phyloP scores from a whole-genome alignment of 1,284 basidiomycete species.

The Fomitopsis betulina region DNA sequence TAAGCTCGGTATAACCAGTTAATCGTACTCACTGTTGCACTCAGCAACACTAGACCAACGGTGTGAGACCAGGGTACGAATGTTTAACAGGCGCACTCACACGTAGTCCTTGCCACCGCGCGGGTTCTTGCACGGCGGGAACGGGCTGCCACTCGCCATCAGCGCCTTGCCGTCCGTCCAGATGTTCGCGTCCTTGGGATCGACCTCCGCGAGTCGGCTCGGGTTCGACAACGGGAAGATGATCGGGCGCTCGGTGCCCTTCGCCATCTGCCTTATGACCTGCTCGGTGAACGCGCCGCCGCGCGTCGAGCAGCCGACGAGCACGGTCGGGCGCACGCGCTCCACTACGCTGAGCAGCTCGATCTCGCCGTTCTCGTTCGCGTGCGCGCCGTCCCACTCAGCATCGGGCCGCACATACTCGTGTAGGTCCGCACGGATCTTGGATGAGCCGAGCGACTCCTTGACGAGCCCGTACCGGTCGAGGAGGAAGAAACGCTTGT shows the following conservation, averaged over 20 bases:
- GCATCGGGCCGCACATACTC: constrained; percentile 58
- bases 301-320: constrained; percentile 81
- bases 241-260: constrained; percentile 66
- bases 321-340: constrained; percentile 62
- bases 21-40: constrained; percentile 55
- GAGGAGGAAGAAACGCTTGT: constrained; percentile 62
- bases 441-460: constrained; percentile 38
- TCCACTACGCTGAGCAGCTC: constrained; percentile 65
- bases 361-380: constrained; percentile 41
- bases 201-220: constrained; percentile 71
- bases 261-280: constrained; percentile 67
- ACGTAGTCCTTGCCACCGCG: constrained; percentile 64
- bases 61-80: neutral
- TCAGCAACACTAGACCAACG: constrained; percentile 43
- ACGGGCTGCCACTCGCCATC: constrained; percentile 80
- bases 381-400: constrained; percentile 38
- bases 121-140: constrained; percentile 62
- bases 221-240: constrained; percentile 85
- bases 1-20: neutral
- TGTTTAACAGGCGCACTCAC: constrained; percentile 15
- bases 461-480: constrained; percentile 57
- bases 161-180: constrained; percentile 81
- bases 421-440: constrained; percentile 47
- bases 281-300: constrained; percentile 80
- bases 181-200: constrained; percentile 66